Evolutionary conservation across 2,329 filamentous ascomycete species (phyloP), one percentile per base, ranked within the genome.

Genomic region (Graphilbum sp.): DNA sequence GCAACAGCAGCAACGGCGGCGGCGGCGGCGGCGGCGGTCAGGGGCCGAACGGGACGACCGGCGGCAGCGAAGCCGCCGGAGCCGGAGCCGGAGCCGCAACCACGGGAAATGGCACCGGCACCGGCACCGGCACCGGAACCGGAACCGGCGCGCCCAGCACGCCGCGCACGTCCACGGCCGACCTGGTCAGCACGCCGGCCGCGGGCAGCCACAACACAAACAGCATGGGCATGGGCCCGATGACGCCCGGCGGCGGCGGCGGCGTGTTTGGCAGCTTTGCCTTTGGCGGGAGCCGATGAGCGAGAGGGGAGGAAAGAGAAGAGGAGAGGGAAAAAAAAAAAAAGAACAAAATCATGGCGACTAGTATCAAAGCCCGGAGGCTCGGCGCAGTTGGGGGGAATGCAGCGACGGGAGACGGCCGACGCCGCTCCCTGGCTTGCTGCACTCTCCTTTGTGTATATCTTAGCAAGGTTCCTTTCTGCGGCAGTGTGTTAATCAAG

Each of bases 221-320:
- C 51, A 70, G 62, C 37, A 58, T 66, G 52, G 57, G 67, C 37
- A 73, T 79, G 54, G 79, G 78, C 3, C 72, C 79, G 27, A 76
- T 86, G 68, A 90, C 84, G 8, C 84, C 84, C 1, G 81, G 83
- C 20, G 79, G 75, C 17, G 75, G 75, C 3, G 76, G 76, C 20
- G 79, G 81, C 37, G 74, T 78, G 19, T 86, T 88, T 62, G 83
- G 83, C 35, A 72, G 67, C 53, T 88, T 88, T 58, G 63, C 66
- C 42, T 70, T 72, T 57, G 58, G 47, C 16, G 47, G 49, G 8
- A 41, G 43, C 18, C 37, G 43, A 21, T 43, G 39, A 38, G 21
- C 23, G 23, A 13, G 21, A 24, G 21, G 21, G 21, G 33, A 35
- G 25, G 3, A 25, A 33, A 12, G 15, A 32, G n/a, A 32, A 18